phyloP scores from a whole-genome alignment of 1,284 basidiomycete species.

The Mycosarcoma mackinlayi region DNA sequence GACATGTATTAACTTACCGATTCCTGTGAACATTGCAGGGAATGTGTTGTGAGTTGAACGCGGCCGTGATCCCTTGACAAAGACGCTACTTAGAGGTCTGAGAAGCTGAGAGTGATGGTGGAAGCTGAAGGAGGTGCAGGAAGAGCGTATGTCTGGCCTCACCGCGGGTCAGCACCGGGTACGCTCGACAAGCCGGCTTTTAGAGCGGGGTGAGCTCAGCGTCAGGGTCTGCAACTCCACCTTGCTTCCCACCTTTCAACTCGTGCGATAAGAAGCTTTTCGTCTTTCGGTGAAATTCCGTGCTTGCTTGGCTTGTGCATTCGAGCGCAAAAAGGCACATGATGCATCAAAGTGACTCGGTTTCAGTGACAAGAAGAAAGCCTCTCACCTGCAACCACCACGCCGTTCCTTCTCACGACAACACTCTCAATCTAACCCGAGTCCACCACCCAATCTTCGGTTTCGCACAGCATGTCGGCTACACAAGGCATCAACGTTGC shows the following conservation, averaged over 20 bases:
- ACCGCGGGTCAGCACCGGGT: slow-evolving; percentile 28
- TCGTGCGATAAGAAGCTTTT: slow-evolving; percentile 41
- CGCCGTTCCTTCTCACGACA: too few relatives aligned
- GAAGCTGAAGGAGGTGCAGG: neutral
- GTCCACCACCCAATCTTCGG: too few relatives aligned
- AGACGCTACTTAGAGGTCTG: too few relatives aligned
- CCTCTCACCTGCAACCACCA: neutral
- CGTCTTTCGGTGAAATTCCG: slow-evolving; percentile 23
- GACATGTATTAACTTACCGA: slow-evolving; percentile 54
- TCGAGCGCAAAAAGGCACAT: slow-evolving; percentile 12
- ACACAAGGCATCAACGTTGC: slow-evolving; percentile 59
- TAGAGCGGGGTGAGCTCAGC: slow-evolving; percentile 13
- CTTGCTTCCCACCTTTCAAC: neutral
- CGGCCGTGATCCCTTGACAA: too few relatives aligned
- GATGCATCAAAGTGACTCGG: slow-evolving; percentile 29
- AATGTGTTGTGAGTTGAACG: too few relatives aligned
- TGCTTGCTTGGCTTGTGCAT: slow-evolving; percentile 22
- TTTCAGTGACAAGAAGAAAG: neutral
- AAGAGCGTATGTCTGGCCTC: slow-evolving; percentile 21
- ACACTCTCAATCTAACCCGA: neutral
- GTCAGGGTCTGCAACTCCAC: slow-evolving; percentile 24
- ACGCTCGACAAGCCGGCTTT: slow-evolving; percentile 11
- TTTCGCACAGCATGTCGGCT: slow-evolving; percentile 32
- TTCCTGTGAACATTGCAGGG: slow-evolving; percentile 57
- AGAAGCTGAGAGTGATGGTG: neutral